These are phyloP conservation scores for Chlamydomonas reinhardtii DNA, from an alignment of 163 green algal species.

Conservation along the genomic window DNA sequence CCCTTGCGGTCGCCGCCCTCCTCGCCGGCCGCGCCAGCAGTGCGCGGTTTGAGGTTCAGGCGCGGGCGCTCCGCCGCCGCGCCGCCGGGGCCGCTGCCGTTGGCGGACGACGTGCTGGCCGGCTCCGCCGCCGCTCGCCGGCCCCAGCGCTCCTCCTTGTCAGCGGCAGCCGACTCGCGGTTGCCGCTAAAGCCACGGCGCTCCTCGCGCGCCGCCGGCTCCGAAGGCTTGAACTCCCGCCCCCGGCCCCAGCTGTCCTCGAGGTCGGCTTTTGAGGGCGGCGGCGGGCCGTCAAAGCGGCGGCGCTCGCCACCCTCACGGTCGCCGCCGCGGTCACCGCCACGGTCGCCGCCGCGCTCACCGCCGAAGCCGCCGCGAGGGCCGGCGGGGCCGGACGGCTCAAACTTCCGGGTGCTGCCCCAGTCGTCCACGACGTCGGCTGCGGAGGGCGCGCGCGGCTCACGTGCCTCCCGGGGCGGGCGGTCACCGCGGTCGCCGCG, in stretches of 20 bases:
- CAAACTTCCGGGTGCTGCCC: conserved; percentile 62
- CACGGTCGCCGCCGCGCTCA: conserved; percentile 27
- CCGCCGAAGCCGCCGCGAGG: conserved; percentile 41
- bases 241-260: conserved; percentile 74
- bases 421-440: conserved; percentile 64
- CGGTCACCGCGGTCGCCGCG: conserved; percentile 38
- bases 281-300: conserved; percentile 49
- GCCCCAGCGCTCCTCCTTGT: conserved; percentile 67
- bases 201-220: background rate
- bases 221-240: conserved; percentile 40
- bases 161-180: conserved; percentile 55
- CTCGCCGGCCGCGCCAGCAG: conserved; percentile 56
- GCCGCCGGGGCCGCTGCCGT: conserved; percentile 1
- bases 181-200: conserved; percentile 10
- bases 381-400: conserved; percentile 47
- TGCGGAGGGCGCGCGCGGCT: conserved; percentile 34
- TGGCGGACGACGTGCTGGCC: background rate
- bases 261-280: conserved; percentile 71
- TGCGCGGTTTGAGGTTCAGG: conserved; percentile 80
- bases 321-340: conserved; percentile 34
- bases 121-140: conserved; percentile 7
- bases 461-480: conserved; percentile 31
- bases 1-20: conserved; percentile 17
- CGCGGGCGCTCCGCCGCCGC: conserved; percentile 66
- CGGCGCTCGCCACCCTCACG: conserved; percentile 18